phyloP scores from a whole-genome alignment of 1,284 basidiomycete genomes.

The Golubevia sp. region DNA sequence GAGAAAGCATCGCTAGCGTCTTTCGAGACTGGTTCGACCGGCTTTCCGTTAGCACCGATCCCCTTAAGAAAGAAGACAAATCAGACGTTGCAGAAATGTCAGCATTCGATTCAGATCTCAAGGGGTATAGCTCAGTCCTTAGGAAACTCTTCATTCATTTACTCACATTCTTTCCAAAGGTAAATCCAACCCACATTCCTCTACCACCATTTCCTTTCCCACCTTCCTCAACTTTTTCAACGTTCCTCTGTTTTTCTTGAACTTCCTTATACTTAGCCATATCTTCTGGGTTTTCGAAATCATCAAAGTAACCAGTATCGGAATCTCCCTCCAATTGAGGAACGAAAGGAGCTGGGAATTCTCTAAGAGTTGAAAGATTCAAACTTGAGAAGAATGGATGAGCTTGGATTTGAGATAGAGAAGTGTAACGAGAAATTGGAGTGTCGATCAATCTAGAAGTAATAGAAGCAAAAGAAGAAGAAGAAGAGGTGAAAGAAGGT shows the following conservation, averaged over 20 bases:
- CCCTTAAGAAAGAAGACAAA: too few species aligned
- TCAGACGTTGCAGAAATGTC: too few species aligned
- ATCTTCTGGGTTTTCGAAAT: slow-evolving; percentile 59
- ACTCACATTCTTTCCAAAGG: slow-evolving; percentile 56
- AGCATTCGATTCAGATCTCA: too few species aligned
- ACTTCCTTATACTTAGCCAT: slow-evolving; percentile 62
- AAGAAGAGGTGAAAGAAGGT: background rate
- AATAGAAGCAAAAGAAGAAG: background rate
- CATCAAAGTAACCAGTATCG: slow-evolving; percentile 61
- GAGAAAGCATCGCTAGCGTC: too few species aligned
- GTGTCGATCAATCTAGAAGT: slow-evolving; percentile 37
- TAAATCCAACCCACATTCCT: slow-evolving; percentile 59
- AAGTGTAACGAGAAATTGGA: slow-evolving; percentile 38
- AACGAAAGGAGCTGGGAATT: slow-evolving; percentile 51
- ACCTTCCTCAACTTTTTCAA: slow-evolving; percentile 36
- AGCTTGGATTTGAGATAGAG: slow-evolving; percentile 40
- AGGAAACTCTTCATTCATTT: too few species aligned
- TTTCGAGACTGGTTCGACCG: too few species aligned
- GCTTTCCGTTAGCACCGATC: too few species aligned
- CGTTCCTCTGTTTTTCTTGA: slow-evolving; percentile 58
- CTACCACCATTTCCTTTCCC: slow-evolving; percentile 26
- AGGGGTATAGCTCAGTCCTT: too few species aligned
- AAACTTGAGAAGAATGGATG: slow-evolving; percentile 55
- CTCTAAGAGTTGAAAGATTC: slow-evolving; percentile 42
- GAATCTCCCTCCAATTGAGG: slow-evolving; percentile 53